These are phyloP conservation scores for Diaporthe sp. DNA, from an alignment of 2,329 filamentous ascomycete genomes.

Conservation along the genomic window DNA sequence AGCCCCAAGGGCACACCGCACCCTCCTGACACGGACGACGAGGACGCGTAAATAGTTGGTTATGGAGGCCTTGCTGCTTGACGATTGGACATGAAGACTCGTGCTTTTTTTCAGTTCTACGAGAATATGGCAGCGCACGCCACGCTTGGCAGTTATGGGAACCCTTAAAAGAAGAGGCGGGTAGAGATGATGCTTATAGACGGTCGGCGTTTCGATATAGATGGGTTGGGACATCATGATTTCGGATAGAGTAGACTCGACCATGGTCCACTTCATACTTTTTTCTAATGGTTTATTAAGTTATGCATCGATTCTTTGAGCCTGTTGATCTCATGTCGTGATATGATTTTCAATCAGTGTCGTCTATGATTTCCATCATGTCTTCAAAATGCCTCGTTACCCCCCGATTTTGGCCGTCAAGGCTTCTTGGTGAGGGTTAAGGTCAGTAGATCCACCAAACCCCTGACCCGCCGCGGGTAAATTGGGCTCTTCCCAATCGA, in stretches of 20 bases:
- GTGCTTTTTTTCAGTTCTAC: constrained; percentile 4
- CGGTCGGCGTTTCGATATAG: constrained; percentile 23
- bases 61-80: neutral
- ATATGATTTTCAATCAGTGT: neutral
- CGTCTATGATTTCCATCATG: too few species aligned
- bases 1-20: constrained; percentile 87
- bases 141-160: neutral
- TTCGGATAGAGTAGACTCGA: constrained; percentile 31
- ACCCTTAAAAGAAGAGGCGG: constrained; percentile 20
- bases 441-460: constrained; percentile 10
- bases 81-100: neutral
- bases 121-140: neutral
- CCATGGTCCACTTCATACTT: constrained; percentile 1
- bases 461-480: constrained; percentile 29
- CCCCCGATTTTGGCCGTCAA: neutral
- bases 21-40: constrained; percentile 83
- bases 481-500: constrained; percentile 18
- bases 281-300: neutral
- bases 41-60: constrained; percentile 57
- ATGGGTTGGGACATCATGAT: constrained; percentile 7
- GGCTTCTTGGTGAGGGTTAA: neutral
- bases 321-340: too few species aligned
- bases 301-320: neutral
- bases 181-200: constrained; percentile 19
- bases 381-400: rapidly evolving